phyloP scores from a whole-genome alignment of 1,284 basidiomycete species.

The Rhodotorula glutinis region DNA sequence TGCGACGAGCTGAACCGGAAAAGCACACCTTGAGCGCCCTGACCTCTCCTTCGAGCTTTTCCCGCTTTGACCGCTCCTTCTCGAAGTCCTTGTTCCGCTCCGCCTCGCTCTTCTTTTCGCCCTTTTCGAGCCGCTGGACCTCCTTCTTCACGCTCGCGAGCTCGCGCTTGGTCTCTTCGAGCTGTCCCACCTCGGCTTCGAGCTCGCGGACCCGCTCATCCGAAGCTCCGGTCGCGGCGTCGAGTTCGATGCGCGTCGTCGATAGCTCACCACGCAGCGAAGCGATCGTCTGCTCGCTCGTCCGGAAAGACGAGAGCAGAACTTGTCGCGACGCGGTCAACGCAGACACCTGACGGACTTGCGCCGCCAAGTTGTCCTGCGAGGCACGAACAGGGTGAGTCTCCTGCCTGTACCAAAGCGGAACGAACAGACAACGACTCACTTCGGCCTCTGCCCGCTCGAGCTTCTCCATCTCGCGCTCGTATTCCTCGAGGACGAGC shows the following conservation, averaged over 20 bases:
- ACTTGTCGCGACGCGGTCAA: slow-evolving; percentile 22
- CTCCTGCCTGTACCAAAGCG: too few relatives aligned
- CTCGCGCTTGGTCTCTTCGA: slow-evolving; percentile 8
- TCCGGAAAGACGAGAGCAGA: slow-evolving; percentile 27
- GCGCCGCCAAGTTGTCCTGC: slow-evolving; percentile 14
- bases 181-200: not conserved
- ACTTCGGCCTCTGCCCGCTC: slow-evolving; percentile 34
- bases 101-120: slow-evolving; percentile 10
- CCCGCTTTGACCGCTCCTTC: slow-evolving; percentile 6
- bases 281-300: slow-evolving; percentile 18
- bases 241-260: not conserved
- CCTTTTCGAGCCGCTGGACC: slow-evolving; percentile 9
- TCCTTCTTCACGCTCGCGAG: slow-evolving; percentile 8
- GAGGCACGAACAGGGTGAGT: too few relatives aligned
- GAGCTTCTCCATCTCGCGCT: slow-evolving; percentile 17
- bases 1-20: not conserved
- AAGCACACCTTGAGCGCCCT: slow-evolving; percentile 36
- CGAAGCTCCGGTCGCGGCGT: not conserved
- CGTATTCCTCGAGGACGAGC: slow-evolving; percentile 3
- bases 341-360: slow-evolving; percentile 3
- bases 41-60: slow-evolving; percentile 20
- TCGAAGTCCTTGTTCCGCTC: slow-evolving; percentile 24
- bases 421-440: not conserved
- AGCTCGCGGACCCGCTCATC: slow-evolving; percentile 4
- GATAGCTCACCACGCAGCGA: slow-evolving; percentile 18